Evolutionary conservation across 2,329 filamentous ascomycete species (phyloP), one percentile per base, ranked within the genome.

Genomic region (Colletotrichum orchidophilum): DNA sequence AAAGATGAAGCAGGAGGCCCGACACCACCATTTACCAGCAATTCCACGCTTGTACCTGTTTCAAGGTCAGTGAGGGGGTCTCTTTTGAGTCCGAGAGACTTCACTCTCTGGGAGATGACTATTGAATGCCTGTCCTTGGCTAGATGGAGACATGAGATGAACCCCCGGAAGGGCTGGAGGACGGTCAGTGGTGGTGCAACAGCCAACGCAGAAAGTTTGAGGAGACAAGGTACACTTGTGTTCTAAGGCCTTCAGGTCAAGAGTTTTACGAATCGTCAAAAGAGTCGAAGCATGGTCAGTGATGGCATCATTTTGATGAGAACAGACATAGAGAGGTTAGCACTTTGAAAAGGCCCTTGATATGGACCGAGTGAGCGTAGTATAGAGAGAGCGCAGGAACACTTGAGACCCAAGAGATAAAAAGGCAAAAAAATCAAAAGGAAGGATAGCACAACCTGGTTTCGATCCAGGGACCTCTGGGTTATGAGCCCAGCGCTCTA

Each of bases 401-500:
- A 46, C 39, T 8, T 12, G 5, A 29, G 1, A 8, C 4, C n/a
- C 9, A 1, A 11, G 7, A 26, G 9, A 27, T 3, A 2, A 15
- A 21, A 1, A 3, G 7, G 24, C 1, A 1, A 21, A 18, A 50
- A 49, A 26, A 15, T 2, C 3, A 62, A 39, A 53, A 35, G 5
- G 3, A 13, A 8, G 12, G 31, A 15, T 63, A 68, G 65, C 65
- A 67, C 65, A 68, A 64, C 65, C 52, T 64, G 65, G 65, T 68
- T 67, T 67, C 65, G 65, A 67, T 67, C 65, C 65, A 63, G 59
- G 65, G 65, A 63, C 65, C 65, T 67, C 65, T 67, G 65, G 66
- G 66, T 68, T 68, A 68, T 68, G 66, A 68, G 66, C 66, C 66
- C 66, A 68, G 66, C 66, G 66, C 66, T 68, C 66, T 68, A 65